Evolutionary conservation across 495 filamentous ascomycete species (phyloP).

Genomic region (Talaromyces adpressus): DNA sequence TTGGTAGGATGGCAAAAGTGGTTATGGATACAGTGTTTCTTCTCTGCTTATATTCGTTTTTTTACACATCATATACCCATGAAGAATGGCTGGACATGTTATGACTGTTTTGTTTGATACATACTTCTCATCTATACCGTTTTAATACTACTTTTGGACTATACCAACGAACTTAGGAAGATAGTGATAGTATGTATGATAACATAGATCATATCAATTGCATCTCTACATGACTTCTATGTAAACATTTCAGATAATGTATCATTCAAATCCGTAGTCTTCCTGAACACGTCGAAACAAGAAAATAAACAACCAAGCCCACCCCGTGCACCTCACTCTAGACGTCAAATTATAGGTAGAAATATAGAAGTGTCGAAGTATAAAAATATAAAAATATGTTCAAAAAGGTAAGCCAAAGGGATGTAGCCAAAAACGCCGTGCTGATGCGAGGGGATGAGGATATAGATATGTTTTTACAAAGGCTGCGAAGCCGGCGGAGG

Average conservation of each 20-base stretch:
- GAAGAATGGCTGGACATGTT: constrained; percentile 4
- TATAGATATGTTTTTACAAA: background rate
- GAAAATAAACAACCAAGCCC: background rate
- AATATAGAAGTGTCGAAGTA: background rate
- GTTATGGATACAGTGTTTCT: constrained; percentile 1
- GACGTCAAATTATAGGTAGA: background rate
- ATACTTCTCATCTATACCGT: background rate
- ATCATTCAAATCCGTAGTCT: background rate
- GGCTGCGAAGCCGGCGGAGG: background rate
- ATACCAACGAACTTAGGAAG: background rate
- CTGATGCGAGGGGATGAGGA: background rate
- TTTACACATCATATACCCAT: constrained; percentile 5
- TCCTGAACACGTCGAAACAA: background rate
- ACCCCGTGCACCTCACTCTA: background rate
- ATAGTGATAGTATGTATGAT: background rate
- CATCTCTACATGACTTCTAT: background rate
- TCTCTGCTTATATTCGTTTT: constrained; percentile 7
- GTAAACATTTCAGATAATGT: background rate
- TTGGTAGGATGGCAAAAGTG: background rate
- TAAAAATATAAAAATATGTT: background rate
- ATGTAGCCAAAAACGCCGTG: constrained; percentile 1
- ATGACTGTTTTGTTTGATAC: background rate
- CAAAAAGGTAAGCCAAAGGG: background rate
- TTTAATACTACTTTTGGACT: background rate
- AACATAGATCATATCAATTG: background rate